Base-by-base conservation (phyloP, 768 basidiomycete genomes). In the Suillus clintonianus region DNA sequence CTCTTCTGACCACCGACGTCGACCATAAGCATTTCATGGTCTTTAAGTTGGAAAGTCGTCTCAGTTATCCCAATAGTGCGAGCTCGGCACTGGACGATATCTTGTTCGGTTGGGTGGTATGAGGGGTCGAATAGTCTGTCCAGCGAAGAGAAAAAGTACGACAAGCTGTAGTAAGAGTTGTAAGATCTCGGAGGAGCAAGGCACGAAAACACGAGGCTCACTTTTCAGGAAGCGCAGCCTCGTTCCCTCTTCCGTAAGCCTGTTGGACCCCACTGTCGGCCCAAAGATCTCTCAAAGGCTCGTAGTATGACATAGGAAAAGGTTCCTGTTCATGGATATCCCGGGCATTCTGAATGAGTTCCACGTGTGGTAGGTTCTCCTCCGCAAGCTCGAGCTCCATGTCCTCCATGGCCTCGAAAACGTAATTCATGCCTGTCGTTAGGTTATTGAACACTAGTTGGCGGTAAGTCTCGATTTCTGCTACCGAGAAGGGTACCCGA, bases 1-100 rank as follows among this genome's bases (percentile, higher is more conserved):
- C 89, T 93, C 82, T 96, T 94, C 80, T 97, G 95, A 7, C 95
- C 95, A 34, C 91, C 91, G 41, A 92, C 95, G 71, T 97, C 95
- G 62, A 97, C 91, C 90, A 98, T 93, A 61, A 94, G 82, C 88
- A 95, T 89, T 68, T 92, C 89, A 62, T 93, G 89, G 48, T 89
- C 90, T 67, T 84, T 82, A 61, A 95, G 82, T 50, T 82, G 80
- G 78, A 97, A 97, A 19, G 87, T 85, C 1, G 94, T 97, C 76
- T 94, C 92, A 9, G 90, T 93, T 71, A 95, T 95, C 22, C 95
- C 95, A 17, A 93, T 94, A 27, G 95, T 96, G 62, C 94, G 88
- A 43, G 91, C 92, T 60, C 94, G 84, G 63, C 89, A 88, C 47
- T 88, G 89, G 34, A 98, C 86, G 67, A 97, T 96, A 72, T 97